Evolutionary conservation across 2,329 filamentous ascomycete species (phyloP).

Genomic region (Bipolaris oryzae): DNA sequence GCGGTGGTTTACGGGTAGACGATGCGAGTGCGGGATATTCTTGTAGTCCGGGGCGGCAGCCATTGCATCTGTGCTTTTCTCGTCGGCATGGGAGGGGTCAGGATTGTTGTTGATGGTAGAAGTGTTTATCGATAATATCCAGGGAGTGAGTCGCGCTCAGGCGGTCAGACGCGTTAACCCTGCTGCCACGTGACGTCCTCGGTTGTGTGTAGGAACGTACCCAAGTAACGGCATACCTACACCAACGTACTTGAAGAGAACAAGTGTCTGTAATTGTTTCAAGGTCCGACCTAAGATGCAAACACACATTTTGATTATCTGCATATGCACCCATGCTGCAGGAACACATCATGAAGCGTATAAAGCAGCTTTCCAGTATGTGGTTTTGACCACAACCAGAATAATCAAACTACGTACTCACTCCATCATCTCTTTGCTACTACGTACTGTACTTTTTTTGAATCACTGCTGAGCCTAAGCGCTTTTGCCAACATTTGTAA

Average conservation of each 20-base stretch:
- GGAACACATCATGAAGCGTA: background rate
- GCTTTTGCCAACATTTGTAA: background rate
- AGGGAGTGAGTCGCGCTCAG: conserved; percentile 13
- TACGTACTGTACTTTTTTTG: too few species aligned
- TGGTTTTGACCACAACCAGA: too few species aligned
- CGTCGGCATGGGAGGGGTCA: conserved; percentile 37
- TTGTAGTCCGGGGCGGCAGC: conserved; percentile 73
- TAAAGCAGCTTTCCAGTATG: background rate
- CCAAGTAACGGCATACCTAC: background rate
- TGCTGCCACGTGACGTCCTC: conserved; percentile 20
- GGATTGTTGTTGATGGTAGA: conserved; percentile 18
- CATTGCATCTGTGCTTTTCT: conserved; percentile 34
- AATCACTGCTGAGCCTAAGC: background rate
- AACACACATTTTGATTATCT: background rate
- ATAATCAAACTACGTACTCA: too few species aligned
- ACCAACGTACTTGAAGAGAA: background rate
- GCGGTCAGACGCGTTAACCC: conserved; percentile 13
- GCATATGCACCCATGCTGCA: background rate
- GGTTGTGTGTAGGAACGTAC: background rate
- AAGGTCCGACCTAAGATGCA: background rate
- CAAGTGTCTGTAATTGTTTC: background rate
- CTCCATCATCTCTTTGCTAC: too few species aligned
- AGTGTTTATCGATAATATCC: conserved; percentile 31
- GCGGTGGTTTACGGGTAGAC: conserved; percentile 68
- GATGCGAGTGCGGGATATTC: conserved; percentile 72